Base-by-base conservation (phyloP, 768 basidiomycete species). In the Kwoniella sp. region DNA sequence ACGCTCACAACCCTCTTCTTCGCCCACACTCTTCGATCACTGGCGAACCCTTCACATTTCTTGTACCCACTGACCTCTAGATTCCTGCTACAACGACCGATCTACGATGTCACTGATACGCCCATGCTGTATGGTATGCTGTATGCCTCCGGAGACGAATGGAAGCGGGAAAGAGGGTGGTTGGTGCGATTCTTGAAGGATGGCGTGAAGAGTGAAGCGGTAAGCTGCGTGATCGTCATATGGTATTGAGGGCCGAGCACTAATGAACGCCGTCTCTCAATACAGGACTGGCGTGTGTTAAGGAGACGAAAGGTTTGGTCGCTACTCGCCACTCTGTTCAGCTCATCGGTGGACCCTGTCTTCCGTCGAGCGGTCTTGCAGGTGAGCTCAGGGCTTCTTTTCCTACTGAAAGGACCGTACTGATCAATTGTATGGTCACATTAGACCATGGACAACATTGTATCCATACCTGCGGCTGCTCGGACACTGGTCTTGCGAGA, bases 81-180 rank as follows among this genome's bases (percentile, higher is more conserved):
- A 4, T 97, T 96, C 84, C 85, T 98, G 4, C 85, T 98, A 0
- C 93, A 96, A 79, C 87, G 95, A 1, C 89, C 92, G 0, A 85
- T 87, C 60, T 82, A 97, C 7, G 94, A 97, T 73, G 82, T 82
- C 0, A 83, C 82, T 0, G 94, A 97, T 74, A 91, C 97, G 0
- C 95, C 95, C 0, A 88, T 97, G 88, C 81, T 99, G 4, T 97
- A 91, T 74, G 84, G 84, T 12, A 89, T 95, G 87, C 83, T 97
- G 2, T 96, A 92, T 77, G 91, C 90, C 71, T 85, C 84, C 23
- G 82, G 83, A 2, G 89, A 90, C 45, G 88, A 89, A 15, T 93
- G 91, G 89, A 89, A 87, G 81, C 89, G 87, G 79, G 92, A 95
- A 73, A 84, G 92, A n/a, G 84, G 84, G 1, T 97, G 93, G 93